Evolutionary conservation across 2,329 filamentous ascomycete genomes (phyloP), one percentile per base, ranked within the genome.

Genomic region (Paecilomyces dactylethromorphus): DNA sequence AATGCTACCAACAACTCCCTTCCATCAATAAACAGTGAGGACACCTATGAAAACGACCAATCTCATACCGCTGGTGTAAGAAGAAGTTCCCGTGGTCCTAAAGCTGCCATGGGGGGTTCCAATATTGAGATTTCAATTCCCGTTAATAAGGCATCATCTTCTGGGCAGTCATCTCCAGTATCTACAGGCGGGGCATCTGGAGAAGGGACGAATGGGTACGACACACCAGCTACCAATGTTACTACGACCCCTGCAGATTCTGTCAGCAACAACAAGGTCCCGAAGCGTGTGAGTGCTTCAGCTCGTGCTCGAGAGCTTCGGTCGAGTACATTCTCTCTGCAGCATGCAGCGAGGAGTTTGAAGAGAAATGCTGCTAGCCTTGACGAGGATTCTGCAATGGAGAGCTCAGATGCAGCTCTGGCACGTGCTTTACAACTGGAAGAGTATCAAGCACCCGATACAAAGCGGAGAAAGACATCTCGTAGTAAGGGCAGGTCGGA

Each of bases 191-290:
- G 73, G 33, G 69, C 69, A 10, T 71, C 72, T 31, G 69, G 77
- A 56, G 77, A 78, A 57, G 75, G 76, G 5, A 81, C 76, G 11
- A 76, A 77, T 39, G 82, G 39, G 8, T 45, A 81, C 65, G 85
- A 84, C 59, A 89, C 87, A 3, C 85, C 86, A 3, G 82, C 78
- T 39, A 89, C 87, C 21, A 87, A 84, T 69, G 77, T 80, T 57
- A 75, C 78, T 53, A 78, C 76, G 18, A 87, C 85, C 10, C 85
- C 84, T 3, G 78, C 76, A 22, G 74, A 77, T 24, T 78, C 78
- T 13, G 69, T 73, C 55, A 66, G 66, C 29, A 69, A 63, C 18
- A 45, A 45, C 21, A 60, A 58, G 12, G 53, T 65, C 60, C 68
- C 61, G 32, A 68, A 66, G 45, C 67, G 73, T 31, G 67, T 79